A percentile compares a stretch with the other conserved stretches of the same genome.
These are phyloP conservation scores for Nitzschia sp. DNA, from an alignment of 108 stramenopile genomes.

Conservation along the genomic window DNA sequence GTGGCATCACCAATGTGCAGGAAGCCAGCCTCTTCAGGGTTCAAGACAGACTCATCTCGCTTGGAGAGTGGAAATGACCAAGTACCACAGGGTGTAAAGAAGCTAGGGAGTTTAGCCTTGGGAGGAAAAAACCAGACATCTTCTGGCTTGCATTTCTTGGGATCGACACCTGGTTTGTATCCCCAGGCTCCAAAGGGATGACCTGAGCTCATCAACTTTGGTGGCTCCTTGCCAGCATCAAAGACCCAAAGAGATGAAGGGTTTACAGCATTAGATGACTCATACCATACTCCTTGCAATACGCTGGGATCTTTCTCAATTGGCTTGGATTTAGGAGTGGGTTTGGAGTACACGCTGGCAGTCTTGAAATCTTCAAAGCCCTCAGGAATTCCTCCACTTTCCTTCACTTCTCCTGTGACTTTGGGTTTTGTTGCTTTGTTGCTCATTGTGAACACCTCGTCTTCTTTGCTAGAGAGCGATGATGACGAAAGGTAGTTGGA, in stretches of 20 bases:
- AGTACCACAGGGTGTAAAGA: conserved; percentile 5
- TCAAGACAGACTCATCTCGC: conserved; percentile 5
- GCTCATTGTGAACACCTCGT: neutral
- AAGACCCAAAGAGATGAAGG: conserved; percentile 19
- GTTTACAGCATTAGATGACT: conserved; percentile 11
- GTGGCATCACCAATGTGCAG: conserved; percentile 8
- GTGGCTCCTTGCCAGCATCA: conserved; percentile 8
- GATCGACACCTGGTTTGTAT: conserved; percentile 23
- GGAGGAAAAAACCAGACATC: conserved; percentile 21
- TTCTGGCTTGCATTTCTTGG: conserved; percentile 9
- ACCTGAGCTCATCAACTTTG: neutral
- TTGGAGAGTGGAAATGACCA: conserved; percentile 20
- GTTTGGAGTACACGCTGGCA: conserved; percentile 13
- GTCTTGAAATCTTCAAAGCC: conserved; percentile 6
- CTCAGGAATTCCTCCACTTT: conserved; percentile 8
- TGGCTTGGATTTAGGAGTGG: neutral
- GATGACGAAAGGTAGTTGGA: too few species aligned
- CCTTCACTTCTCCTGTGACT: neutral
- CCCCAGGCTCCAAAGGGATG: conserved; percentile 20
- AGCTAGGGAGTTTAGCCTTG: conserved; percentile 15
- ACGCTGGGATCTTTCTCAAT: conserved; percentile 4
- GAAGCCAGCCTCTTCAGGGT: conserved; percentile 20
- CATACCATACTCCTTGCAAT: conserved; percentile 24
- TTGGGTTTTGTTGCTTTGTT: conserved; percentile 12
- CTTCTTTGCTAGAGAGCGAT: too few species aligned